These are phyloP conservation scores for Calophaca sinica DNA, from an alignment of 306 rosid genomes.

Conservation along the genomic window DNA sequence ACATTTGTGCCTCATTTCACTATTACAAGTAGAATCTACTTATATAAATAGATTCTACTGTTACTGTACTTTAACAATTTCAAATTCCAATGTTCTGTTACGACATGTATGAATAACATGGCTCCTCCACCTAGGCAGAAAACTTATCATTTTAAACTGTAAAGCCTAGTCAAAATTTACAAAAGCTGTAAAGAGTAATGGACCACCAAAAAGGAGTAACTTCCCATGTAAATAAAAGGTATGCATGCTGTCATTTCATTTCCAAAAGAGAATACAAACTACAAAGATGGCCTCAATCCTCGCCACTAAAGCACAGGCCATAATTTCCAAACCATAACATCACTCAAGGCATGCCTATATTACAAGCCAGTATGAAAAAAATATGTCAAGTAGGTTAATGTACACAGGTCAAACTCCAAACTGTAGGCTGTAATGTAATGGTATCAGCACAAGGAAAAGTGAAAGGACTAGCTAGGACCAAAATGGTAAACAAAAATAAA, in stretches of 20 bases:
- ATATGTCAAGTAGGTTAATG: constrained; percentile 43
- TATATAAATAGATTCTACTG: not conserved
- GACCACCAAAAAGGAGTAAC: constrained; percentile 44
- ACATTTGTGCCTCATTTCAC: not conserved
- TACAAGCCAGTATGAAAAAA: constrained; percentile 51
- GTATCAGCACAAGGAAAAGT: constrained; percentile 35
- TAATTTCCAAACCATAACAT: constrained; percentile 46
- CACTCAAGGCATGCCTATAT: constrained; percentile 49
- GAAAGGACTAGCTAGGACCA: constrained; percentile 15
- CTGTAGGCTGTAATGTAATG: constrained; percentile 40
- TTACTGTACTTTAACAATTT: constrained; percentile 22
- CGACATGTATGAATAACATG: not conserved
- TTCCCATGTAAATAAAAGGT: constrained; percentile 45
- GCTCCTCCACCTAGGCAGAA: constrained; percentile 44
- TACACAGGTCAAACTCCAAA: constrained; percentile 39
- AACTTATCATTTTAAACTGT: constrained; percentile 41
- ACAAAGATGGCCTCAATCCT: constrained; percentile 29
- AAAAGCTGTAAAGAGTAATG: constrained; percentile 47
- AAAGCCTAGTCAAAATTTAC: constrained; percentile 40
- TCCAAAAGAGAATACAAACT: constrained; percentile 37
- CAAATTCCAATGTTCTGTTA: constrained; percentile 38
- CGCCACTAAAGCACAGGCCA: constrained; percentile 21
- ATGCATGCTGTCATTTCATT: constrained; percentile 43
- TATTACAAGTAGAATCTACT: not conserved
- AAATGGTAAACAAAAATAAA: constrained; percentile 18